phyloP scores from a whole-genome alignment of 805 yeast genomes.

The Ogataea thermomethanolica region DNA sequence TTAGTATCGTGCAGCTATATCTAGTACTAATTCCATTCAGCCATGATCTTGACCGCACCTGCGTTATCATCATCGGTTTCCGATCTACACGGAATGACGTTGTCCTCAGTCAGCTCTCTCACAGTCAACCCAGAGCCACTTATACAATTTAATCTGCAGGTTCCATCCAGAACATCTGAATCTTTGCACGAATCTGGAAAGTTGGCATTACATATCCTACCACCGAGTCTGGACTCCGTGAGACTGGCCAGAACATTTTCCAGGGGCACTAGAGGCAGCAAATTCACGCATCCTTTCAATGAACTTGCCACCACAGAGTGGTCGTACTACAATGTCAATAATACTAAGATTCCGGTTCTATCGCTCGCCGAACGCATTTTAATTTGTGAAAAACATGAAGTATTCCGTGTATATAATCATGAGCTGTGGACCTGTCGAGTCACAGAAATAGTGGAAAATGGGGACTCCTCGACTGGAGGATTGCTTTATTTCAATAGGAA shows the following conservation, averaged over 20 bases:
- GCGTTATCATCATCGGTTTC: constrained; percentile 22
- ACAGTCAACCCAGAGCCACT: constrained; percentile 75
- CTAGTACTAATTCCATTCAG: constrained; percentile 21
- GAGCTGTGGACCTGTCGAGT: constrained; percentile 89
- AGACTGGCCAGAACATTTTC: constrained; percentile 63
- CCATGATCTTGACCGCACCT: constrained; percentile 57
- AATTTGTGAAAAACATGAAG: constrained; percentile 54
- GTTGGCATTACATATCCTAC: constrained; percentile 74
- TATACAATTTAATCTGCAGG: constrained; percentile 79
- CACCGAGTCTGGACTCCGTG: constrained; percentile 55
- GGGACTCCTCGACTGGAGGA: constrained; percentile 49
- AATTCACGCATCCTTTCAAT: constrained; percentile 51
- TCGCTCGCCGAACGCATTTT: constrained; percentile 53
- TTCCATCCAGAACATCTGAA: constrained; percentile 78
- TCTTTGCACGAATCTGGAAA: constrained; percentile 53
- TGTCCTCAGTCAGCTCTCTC: constrained; percentile 82
- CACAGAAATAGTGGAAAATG: constrained; percentile 46
- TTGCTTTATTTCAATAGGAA: constrained; percentile 59
- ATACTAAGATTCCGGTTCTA: constrained; percentile 49
- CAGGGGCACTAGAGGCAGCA: constrained; percentile 43
- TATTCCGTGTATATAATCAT: constrained; percentile 70
- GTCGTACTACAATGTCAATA: constrained; percentile 29
- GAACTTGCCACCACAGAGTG: constrained; percentile 37
- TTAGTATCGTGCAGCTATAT: constrained; percentile 12
- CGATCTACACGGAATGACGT: constrained; percentile 67